Evolutionary conservation across 129 eudicot genomes (phyloP).

Genomic region (Artemisia argyi): DNA sequence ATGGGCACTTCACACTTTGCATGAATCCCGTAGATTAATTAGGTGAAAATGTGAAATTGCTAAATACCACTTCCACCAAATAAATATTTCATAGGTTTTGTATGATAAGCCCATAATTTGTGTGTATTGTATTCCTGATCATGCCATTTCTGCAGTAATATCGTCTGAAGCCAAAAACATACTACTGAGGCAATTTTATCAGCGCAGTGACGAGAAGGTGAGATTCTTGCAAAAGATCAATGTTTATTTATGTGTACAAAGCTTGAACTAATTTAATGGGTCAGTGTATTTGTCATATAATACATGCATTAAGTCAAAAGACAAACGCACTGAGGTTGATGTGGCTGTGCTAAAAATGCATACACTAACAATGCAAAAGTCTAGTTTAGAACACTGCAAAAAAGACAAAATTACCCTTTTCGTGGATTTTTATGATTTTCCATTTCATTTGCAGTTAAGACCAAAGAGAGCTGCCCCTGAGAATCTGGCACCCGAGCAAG

Average conservation of each 20-base stretch:
- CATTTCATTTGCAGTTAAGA: constrained; percentile 48
- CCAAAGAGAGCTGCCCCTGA: constrained; percentile 78
- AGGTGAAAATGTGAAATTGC: background rate
- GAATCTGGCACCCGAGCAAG: constrained; percentile 57
- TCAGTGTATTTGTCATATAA: background rate
- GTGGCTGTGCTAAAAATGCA: background rate
- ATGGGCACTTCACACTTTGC: background rate
- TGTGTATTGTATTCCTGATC: background rate
- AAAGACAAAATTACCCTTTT: constrained; percentile 12
- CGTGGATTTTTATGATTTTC: background rate
- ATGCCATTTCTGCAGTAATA: constrained; percentile 50
- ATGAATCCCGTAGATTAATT: background rate
- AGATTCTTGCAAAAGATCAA: constrained; percentile 20
- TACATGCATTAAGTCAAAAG: background rate
- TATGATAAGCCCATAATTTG: background rate
- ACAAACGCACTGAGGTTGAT: background rate
- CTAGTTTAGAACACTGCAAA: no score
- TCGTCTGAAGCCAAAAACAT: constrained; percentile 63
- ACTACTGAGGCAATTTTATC: constrained; percentile 70
- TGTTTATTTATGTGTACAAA: constrained; percentile 1
- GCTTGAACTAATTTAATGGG: background rate
- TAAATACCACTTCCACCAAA: background rate
- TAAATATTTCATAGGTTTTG: background rate
- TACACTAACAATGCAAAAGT: background rate
- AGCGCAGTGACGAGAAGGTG: constrained; percentile 77